Evolutionary conservation across 352 stramenopile genomes (phyloP).

Genomic region (Pythium utonaiense): DNA sequence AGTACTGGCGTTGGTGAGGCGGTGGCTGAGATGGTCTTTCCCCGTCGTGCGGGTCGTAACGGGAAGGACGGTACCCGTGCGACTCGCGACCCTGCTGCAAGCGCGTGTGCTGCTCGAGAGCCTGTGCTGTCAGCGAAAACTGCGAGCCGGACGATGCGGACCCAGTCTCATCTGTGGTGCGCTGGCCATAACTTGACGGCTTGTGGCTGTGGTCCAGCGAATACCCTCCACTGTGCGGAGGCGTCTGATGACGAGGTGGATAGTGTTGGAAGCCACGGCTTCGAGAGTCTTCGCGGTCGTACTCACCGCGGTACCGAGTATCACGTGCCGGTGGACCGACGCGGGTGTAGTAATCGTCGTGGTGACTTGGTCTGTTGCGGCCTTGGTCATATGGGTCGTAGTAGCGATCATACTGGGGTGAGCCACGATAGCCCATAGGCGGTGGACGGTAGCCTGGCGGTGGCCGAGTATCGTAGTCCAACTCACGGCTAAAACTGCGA

Average conservation of each 20-base stretch:
- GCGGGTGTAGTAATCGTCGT: background rate
- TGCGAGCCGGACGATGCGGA: conserved; percentile 26
- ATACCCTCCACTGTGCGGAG: background rate
- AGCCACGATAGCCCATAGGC: background rate
- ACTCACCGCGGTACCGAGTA: conserved; percentile 11
- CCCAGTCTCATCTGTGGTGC: conserved; percentile 24
- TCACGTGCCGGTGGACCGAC: background rate
- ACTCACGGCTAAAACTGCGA: conserved; percentile 10
- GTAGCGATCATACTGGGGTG: conserved; percentile 1
- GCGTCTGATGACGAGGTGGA: background rate
- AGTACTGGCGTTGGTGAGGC: conserved; percentile 7
- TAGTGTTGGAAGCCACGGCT: conserved; percentile 1
- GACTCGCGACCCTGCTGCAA: background rate
- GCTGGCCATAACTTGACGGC: background rate
- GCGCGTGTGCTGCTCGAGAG: conserved; percentile 51
- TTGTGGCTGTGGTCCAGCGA: background rate
- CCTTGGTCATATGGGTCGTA: background rate
- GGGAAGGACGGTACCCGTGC: background rate
- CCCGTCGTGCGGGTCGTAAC: background rate
- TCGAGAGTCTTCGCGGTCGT: conserved; percentile 3
- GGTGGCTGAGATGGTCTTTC: conserved; percentile 1
- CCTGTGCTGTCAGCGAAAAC: conserved; percentile 39
- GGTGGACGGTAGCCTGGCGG: background rate
- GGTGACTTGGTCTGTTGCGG: background rate
- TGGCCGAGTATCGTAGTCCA: conserved; percentile 9